Conservation (phyloP, 306 rosid genomes). For the Benincasa hispida region DNA sequence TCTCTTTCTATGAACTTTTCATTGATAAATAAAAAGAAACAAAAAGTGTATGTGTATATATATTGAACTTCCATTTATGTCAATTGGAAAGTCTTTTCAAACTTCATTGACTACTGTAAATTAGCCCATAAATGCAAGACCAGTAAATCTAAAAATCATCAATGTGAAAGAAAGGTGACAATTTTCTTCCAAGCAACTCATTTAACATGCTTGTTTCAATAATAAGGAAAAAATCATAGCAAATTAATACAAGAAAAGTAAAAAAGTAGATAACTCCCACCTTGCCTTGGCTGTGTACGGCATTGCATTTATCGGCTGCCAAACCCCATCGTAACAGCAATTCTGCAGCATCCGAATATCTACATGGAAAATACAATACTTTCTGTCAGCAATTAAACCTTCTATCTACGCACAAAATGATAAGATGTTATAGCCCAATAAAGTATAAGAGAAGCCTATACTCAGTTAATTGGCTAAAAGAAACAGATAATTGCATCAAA, state of each 20-base stretch:
- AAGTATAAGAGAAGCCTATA: neutral
- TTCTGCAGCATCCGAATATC: constrained; percentile 82
- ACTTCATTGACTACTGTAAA: neutral
- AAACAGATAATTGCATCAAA: neutral
- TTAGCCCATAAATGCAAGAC: neutral
- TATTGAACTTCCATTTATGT: neutral
- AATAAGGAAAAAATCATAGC: neutral
- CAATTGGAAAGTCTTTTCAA: neutral
- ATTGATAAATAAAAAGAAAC: neutral
- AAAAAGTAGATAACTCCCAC: constrained; percentile 22
- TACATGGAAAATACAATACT: constrained; percentile 23
- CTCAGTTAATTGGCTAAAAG: neutral
- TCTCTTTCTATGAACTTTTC: neutral
- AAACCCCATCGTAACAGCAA: constrained; percentile 60
- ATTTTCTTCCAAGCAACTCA: neutral
- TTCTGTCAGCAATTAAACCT: neutral
- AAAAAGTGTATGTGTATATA: neutral
- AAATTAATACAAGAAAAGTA: neutral
- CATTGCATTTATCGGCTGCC: constrained; percentile 87
- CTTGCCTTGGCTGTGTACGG: constrained; percentile 85
- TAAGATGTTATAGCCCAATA: neutral
- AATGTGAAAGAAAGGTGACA: neutral
- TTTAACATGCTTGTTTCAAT: neutral
- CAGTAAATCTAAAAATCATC: neutral
- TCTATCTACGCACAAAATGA: neutral